Conservation (phyloP, 179 eudicot species). For the Beta lomatogona region DNA sequence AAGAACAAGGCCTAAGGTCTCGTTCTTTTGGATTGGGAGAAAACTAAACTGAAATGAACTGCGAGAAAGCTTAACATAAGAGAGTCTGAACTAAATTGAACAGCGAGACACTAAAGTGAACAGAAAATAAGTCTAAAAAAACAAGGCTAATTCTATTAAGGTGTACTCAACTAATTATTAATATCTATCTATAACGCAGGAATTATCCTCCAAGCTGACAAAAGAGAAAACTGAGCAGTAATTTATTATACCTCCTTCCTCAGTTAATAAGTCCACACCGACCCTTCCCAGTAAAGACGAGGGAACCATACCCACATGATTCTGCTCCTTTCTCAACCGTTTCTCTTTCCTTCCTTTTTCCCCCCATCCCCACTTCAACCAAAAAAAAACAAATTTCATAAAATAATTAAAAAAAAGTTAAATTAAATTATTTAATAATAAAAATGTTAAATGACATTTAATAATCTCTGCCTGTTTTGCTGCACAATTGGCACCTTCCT, state of each 20-base stretch:
- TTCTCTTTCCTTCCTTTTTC: slow-evolving; percentile 18
- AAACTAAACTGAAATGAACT: too few relatives aligned
- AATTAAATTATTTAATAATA: not conserved
- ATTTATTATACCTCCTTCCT: not conserved
- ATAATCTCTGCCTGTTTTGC: slow-evolving; percentile 40
- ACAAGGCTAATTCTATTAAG: too few relatives aligned
- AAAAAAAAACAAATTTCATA: not conserved
- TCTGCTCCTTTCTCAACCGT: slow-evolving; percentile 45
- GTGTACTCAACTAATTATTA: too few relatives aligned
- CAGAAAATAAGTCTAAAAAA: too few relatives aligned
- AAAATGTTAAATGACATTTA: slow-evolving; percentile 28
- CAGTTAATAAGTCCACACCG: slow-evolving; percentile 39
- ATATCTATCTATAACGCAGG: too few relatives aligned
- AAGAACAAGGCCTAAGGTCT: too few relatives aligned
- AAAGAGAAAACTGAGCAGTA: not conserved
- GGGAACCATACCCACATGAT: slow-evolving; percentile 66
- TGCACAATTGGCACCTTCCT: slow-evolving; percentile 46
- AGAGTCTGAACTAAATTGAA: too few relatives aligned
- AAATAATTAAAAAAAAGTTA: not conserved
- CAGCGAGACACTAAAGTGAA: too few relatives aligned
- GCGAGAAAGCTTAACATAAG: too few relatives aligned
- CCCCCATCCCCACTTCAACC: not conserved
- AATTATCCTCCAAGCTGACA: too few relatives aligned
- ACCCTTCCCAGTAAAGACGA: slow-evolving; percentile 49
- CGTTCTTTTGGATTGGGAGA: too few relatives aligned